Percentiles rank a stretch among this genome's conserved stretches.
These are phyloP conservation scores for Fraxinus xanthoxyloides DNA, from an alignment of 305 asterid species.

Conservation along the genomic window DNA sequence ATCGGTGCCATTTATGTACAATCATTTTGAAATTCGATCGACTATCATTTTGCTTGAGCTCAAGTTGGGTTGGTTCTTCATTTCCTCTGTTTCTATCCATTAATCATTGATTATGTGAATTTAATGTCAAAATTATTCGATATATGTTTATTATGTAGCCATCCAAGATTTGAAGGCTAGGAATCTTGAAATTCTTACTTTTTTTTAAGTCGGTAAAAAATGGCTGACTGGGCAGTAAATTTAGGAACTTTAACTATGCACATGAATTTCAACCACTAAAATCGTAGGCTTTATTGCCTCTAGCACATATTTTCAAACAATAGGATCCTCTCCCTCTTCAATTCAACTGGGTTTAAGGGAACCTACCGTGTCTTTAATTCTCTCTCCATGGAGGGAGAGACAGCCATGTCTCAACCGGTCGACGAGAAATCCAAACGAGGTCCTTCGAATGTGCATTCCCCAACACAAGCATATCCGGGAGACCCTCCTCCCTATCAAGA, in stretches of 20 bases:
- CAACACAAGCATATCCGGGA: too few relatives aligned
- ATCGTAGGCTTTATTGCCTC: not conserved
- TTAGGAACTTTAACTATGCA: not conserved
- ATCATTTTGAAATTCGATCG: not conserved
- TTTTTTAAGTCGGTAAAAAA: not conserved
- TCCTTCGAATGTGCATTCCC: not conserved
- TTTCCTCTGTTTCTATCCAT: not conserved
- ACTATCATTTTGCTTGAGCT: not conserved
- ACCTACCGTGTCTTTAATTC: too few relatives aligned
- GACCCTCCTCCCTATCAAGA: not conserved
- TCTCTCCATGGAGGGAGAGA: not conserved
- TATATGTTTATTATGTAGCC: not conserved
- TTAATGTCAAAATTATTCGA: not conserved
- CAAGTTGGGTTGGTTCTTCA: not conserved
- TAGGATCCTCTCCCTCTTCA: not conserved
- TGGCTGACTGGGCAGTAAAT: not conserved
- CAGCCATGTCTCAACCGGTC: not conserved
- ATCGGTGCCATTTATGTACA: not conserved
- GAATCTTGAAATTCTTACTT: not conserved
- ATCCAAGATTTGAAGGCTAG: not conserved
- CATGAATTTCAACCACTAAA: not conserved
- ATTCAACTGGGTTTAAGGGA: not conserved
- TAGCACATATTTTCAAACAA: not conserved
- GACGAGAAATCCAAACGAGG: not conserved
- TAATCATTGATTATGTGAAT: not conserved